These are phyloP conservation scores for Calocybe cyanea DNA, from an alignment of 768 basidiomycete species.

Conservation along the genomic window DNA sequence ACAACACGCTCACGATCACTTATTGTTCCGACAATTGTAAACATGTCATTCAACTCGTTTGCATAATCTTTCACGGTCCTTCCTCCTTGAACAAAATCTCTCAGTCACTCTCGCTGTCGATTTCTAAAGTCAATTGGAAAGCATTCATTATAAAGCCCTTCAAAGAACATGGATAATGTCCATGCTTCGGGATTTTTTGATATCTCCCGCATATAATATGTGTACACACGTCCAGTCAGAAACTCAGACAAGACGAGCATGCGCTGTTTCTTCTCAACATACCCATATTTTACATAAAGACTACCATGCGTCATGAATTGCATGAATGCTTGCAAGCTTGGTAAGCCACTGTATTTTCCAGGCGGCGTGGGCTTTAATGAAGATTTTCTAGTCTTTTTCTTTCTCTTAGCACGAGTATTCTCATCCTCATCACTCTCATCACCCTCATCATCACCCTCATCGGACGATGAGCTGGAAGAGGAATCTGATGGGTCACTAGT, in stretches of 20 bases:
- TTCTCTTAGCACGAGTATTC: too few species aligned
- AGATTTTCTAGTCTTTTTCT: neutral
- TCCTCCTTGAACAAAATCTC: slow-evolving; percentile 17
- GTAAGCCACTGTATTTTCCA: slow-evolving; percentile 11
- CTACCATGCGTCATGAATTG: slow-evolving; percentile 15
- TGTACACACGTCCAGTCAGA: slow-evolving; percentile 25
- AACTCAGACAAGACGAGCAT: slow-evolving; percentile 21
- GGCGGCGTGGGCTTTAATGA: slow-evolving; percentile 15
- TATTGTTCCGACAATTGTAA: slow-evolving; percentile 8
- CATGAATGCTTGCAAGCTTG: slow-evolving; percentile 9
- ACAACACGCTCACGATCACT: slow-evolving; percentile 23
- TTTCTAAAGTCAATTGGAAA: slow-evolving; percentile 27
- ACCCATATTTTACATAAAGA: slow-evolving; percentile 17
- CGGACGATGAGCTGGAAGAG: neutral
- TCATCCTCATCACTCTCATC: too few species aligned
- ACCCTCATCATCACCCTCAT: too few species aligned
- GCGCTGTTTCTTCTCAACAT: slow-evolving; percentile 9
- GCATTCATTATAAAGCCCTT: slow-evolving; percentile 26
- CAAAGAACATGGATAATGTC: slow-evolving; percentile 22
- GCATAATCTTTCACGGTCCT: slow-evolving; percentile 24
- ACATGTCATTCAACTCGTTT: slow-evolving; percentile 25
- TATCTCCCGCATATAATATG: slow-evolving; percentile 23
- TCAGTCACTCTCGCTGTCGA: slow-evolving; percentile 22
- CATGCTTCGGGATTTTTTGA: slow-evolving; percentile 14
- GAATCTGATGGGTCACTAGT: neutral